Evolutionary conservation across 305 asterid species (phyloP).

Genomic region (Fraxinus dipetala): DNA sequence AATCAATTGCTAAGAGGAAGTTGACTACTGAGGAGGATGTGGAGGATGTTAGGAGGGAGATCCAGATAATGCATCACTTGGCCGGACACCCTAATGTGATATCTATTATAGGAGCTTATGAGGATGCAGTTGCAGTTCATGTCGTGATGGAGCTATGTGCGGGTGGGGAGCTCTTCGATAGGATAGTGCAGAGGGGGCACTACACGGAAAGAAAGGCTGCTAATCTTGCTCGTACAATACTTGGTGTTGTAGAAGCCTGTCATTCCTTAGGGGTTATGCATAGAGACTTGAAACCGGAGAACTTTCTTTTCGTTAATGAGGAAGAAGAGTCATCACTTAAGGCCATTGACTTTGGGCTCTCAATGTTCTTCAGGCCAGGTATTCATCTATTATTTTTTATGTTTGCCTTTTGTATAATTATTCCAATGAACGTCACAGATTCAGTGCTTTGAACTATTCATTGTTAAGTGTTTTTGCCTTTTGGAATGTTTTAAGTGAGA

Average conservation of each 20-base stretch:
- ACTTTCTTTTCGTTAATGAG: constrained; percentile 72
- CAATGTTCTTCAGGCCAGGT: constrained; percentile 88
- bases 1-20: constrained; percentile 69
- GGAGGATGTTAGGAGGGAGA: constrained; percentile 80
- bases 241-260: constrained; percentile 75
- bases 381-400: background rate
- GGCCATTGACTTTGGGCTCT: constrained; percentile 85
- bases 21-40: constrained; percentile 64
- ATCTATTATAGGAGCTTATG: constrained; percentile 68
- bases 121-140: constrained; percentile 72
- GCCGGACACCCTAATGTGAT: constrained; percentile 67
- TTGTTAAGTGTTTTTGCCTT: background rate
- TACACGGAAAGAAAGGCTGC: constrained; percentile 85
- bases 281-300: constrained; percentile 86
- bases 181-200: constrained; percentile 83
- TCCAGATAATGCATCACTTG: constrained; percentile 79
- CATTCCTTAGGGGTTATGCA: constrained; percentile 85
- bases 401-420: background rate
- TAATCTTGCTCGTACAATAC: constrained; percentile 71
- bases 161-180: constrained; percentile 89
- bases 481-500: background rate
- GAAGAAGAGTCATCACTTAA: constrained; percentile 76
- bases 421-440: background rate
- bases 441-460: background rate
- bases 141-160: constrained; percentile 81